phyloP scores from a whole-genome alignment of 805 yeast genomes.

The Starmerella stigmatis region DNA sequence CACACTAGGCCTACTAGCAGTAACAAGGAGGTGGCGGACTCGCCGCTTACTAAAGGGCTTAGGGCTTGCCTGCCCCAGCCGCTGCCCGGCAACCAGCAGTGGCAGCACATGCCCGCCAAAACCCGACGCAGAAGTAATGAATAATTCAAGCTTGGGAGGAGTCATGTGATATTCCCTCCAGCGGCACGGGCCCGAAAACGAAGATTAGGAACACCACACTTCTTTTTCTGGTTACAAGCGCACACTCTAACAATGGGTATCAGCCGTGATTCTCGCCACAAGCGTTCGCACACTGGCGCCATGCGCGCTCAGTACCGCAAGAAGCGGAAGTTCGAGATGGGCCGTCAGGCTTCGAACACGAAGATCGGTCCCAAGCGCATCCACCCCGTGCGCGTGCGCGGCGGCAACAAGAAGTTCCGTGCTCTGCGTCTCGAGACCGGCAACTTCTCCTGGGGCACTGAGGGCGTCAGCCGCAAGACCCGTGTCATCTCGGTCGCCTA shows the following conservation, averaged over 20 bases:
- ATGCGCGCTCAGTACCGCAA: constrained; percentile 99
- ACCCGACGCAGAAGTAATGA: background rate
- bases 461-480: constrained; percentile 97
- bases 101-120: background rate
- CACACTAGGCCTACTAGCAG: no score
- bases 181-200: constrained; percentile 4
- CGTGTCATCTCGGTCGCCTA: constrained; percentile 95
- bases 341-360: constrained; percentile 99
- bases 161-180: background rate
- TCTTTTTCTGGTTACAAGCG: constrained; percentile 10
- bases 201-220: constrained; percentile 13
- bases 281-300: constrained; percentile 99
- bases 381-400: constrained; percentile 98
- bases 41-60: no score
- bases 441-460: constrained; percentile 99
- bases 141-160: constrained; percentile 1
- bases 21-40: no score
- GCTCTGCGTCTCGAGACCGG: constrained; percentile 88
- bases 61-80: background rate
- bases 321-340: constrained; percentile 99
- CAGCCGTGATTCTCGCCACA: constrained; percentile 99
- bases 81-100: background rate
- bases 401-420: constrained; percentile 99
- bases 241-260: constrained; percentile 73
- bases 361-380: constrained; percentile 98